Evolutionary conservation across 2,329 filamentous ascomycete genomes (phyloP), one percentile per base, ranked within the genome.

Genomic region (Colletotrichum falcatum): DNA sequence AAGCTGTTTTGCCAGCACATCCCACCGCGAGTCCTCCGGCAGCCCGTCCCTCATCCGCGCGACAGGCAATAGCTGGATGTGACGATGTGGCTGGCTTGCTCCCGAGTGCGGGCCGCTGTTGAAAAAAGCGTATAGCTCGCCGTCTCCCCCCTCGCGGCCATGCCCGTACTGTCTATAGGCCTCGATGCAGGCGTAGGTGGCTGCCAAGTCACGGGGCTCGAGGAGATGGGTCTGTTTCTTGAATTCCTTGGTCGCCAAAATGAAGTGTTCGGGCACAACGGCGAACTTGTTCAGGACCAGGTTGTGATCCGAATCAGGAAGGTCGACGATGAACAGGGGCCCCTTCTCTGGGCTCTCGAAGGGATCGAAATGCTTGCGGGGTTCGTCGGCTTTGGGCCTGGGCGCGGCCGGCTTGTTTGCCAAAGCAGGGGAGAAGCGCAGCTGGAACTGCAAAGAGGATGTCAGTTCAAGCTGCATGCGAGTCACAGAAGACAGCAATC

Each of bases 221-320:
- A 94, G 83, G 6, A 90, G 76, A 73, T 91, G 83, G 1, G 88
- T 90, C 82, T 94, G 92, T n/a, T 83, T 81, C 76, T 89, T 87
- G 77, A 90, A 89, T 1, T 81, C 78, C n/a, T 81, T 87, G 0
- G 92, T 94, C 0, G 89, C 87, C 58, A 94, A 85, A 74, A 94
- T 92, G 77, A 92, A 92, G 80, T 94, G 92, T 75, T 90, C 86
- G 0, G 88, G 86, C 7, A 92, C 90, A 59, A 94, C 81, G 59
- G 92, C 91, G 75, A 92, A 94, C 79, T 94, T 94, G 83, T 94
- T 94, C 49, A 94, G 82, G 1, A 94, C 88, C 51, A 94, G 84
- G 69, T 86, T 84, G 78, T 94, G 91, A 1, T 54, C 54, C 11
- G 82, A 78, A 82, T 1, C 53, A 6, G 82, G 82, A 9, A 92